Percentiles rank a stretch among this genome's conserved stretches.
Conservation (phyloP, 305 asterid species). For the Rubia balearica region DNA sequence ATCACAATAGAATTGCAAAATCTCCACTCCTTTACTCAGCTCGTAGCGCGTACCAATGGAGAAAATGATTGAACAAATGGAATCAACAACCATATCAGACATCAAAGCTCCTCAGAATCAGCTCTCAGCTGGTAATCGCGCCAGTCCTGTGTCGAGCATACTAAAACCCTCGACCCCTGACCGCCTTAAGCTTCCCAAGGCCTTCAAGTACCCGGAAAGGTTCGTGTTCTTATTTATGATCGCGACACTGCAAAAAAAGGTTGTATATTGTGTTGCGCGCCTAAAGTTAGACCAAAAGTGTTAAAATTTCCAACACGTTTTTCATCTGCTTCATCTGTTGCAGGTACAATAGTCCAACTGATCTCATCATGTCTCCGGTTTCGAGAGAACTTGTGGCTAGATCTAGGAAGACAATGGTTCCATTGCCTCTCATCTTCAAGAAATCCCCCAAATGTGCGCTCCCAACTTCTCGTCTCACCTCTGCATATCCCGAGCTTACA, state of each 20-base stretch:
- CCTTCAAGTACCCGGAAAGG: constrained; percentile 74
- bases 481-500: not conserved
- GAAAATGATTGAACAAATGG: not conserved
- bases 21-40: too few relatives aligned
- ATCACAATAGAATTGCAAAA: too few relatives aligned
- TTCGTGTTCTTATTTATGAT: constrained; percentile 1
- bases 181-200: constrained; percentile 63
- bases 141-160: constrained; percentile 14
- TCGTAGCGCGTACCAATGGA: not conserved
- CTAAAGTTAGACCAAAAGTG: not conserved
- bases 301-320: not conserved
- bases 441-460: constrained; percentile 35
- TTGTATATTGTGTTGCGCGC: not conserved
- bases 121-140: constrained; percentile 2
- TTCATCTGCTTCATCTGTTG: not conserved
- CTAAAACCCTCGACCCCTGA: constrained; percentile 45
- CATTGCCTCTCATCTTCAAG: constrained; percentile 31
- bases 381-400: constrained; percentile 66
- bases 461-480: not conserved
- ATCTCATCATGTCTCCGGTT: constrained; percentile 77
- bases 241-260: too few relatives aligned
- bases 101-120: constrained; percentile 1
- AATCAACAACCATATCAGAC: not conserved
- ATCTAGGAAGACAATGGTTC: constrained; percentile 37
- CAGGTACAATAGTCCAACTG: constrained; percentile 88